Evolutionary conservation across 2,329 filamentous ascomycete genomes (phyloP), one percentile per base, ranked within the genome.

Genomic region (Aspergillus pseudotamarii): DNA sequence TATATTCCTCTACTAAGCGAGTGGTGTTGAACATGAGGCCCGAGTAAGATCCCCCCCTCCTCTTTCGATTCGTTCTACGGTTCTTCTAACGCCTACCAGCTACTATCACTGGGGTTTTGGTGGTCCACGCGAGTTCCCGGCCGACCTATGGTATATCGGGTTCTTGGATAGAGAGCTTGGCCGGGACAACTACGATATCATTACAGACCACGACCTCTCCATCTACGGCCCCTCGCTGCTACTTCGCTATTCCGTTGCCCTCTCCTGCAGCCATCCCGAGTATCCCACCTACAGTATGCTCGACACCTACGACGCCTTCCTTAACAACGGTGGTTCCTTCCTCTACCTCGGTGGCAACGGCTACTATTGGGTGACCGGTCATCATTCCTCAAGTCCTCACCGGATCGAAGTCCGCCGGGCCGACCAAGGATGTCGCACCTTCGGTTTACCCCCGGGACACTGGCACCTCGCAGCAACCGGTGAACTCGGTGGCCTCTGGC

Each of bases 261-360:
- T 62, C 16, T 54, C 60, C 11, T 57, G 60, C 19, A 58, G 56
- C 34, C 60, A 62, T n/a, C 60, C 60, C 6, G 60, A 62, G n/a
- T 62, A 62, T 26, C 60, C 46, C 23, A 58, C 60, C 3, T 34
- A 54, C 43, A 26, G 28, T 11, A 62, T 57, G 21, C 46, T 62
- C 3, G 48, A 62, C 36, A 41, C 56, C 6, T 62, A 54, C 28
- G 38, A 45, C 14, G 66, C 64, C 14, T 79, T 75, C 62, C 66
- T 71, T 36, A 63, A 61, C 3, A 51, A 57, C 2, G 76, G 78
- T 11, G 76, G 78, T 3, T 74, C 71, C 58, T 60, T 80, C 53
- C 75, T 79, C 73, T 79, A 79, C 58, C 65, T 76, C 9, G 76
- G 76, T n/a, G 76, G 76, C 10, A 78, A 79, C 59, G 75, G 76